Evolutionary conservation across 768 basidiomycete species (phyloP).

Genomic region (Pleurotus sapidus): DNA sequence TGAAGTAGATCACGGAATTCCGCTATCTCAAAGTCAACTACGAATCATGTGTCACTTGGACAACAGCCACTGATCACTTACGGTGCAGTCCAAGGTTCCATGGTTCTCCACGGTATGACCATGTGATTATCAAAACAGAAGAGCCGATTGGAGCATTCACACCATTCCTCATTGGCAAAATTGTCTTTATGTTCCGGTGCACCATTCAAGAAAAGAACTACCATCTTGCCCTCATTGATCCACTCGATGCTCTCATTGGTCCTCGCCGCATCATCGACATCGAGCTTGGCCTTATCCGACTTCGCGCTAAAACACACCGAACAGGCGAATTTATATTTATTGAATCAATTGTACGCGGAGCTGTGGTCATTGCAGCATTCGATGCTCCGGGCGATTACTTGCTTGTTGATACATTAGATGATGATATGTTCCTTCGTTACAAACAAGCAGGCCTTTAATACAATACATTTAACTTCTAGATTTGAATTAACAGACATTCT

Average conservation of each 20-base stretch:
- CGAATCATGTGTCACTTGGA: constrained; percentile 24
- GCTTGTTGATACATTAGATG: constrained; percentile 24
- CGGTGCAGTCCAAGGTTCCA: constrained; percentile 27
- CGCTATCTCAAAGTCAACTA: constrained; percentile 18
- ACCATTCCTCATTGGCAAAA: constrained; percentile 14
- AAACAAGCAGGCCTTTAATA: too few species aligned
- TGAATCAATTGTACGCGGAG: constrained; percentile 25
- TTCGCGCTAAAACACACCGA: constrained; percentile 8
- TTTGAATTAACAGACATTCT: too few species aligned
- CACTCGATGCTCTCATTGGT: constrained; percentile 13
- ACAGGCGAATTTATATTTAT: constrained; percentile 20
- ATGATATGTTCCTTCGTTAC: constrained; percentile 23
- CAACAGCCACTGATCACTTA: constrained; percentile 21
- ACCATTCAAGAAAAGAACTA: background rate
- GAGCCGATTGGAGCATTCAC: background rate
- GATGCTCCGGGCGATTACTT: constrained; percentile 16
- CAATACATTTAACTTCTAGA: too few species aligned
- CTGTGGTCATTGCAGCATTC: constrained; percentile 18
- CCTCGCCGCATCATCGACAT: constrained; percentile 14
- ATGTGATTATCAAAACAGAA: constrained; percentile 20
- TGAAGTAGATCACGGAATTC: background rate
- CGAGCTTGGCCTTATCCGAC: constrained; percentile 18
- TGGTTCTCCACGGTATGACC: constrained; percentile 20
- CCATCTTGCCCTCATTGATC: constrained; percentile 19
- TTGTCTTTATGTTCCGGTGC: constrained; percentile 20